phyloP scores from a whole-genome alignment of 164 flowering plant genomes.

The Magnolia officinalis region DNA sequence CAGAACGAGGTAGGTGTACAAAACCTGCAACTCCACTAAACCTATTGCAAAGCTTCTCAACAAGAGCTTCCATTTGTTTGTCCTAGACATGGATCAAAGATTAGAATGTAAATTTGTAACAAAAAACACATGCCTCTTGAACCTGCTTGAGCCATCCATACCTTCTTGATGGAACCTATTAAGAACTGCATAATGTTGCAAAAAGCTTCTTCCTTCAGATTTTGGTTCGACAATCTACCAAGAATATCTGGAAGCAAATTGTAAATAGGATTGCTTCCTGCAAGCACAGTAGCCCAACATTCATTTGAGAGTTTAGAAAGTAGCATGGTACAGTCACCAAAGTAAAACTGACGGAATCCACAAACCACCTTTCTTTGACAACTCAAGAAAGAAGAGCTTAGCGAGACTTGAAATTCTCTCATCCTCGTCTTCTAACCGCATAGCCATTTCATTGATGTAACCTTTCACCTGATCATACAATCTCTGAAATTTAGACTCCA shows the following conservation, averaged over 20 bases:
- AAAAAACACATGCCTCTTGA: not conserved
- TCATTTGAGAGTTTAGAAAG: not conserved
- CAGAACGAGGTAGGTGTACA: not conserved
- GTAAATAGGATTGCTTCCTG: slow-evolving; percentile 95
- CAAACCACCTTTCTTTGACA: slow-evolving; percentile 85
- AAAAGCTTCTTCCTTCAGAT: slow-evolving; percentile 64
- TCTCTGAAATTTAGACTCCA: not conserved
- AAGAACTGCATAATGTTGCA: slow-evolving; percentile 95
- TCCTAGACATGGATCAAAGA: slow-evolving; percentile 45
- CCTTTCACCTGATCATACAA: slow-evolving; percentile 79
- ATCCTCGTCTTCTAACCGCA: slow-evolving; percentile 81
- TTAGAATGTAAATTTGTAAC: not conserved
- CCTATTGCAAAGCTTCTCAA: slow-evolving; percentile 94
- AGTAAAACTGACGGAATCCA: not conserved
- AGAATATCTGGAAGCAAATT: slow-evolving; percentile 97
- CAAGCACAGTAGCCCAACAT: slow-evolving; percentile 9
- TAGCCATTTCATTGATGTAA: slow-evolving; percentile 89
- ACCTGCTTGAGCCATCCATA: slow-evolving; percentile 19
- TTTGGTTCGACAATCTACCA: slow-evolving; percentile 72
- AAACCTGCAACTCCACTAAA: slow-evolving; percentile 80
- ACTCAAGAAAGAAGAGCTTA: slow-evolving; percentile 85
- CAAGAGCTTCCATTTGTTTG: slow-evolving; percentile 97
- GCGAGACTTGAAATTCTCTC: slow-evolving; percentile 91
- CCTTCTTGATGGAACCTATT: slow-evolving; percentile 94
- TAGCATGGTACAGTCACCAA: slow-evolving; percentile 1